Percentiles rank a stretch among this genome's conserved stretches.
Conservation (phyloP, 2,329 filamentous ascomycete species). For the Aspergillus bombycis region DNA sequence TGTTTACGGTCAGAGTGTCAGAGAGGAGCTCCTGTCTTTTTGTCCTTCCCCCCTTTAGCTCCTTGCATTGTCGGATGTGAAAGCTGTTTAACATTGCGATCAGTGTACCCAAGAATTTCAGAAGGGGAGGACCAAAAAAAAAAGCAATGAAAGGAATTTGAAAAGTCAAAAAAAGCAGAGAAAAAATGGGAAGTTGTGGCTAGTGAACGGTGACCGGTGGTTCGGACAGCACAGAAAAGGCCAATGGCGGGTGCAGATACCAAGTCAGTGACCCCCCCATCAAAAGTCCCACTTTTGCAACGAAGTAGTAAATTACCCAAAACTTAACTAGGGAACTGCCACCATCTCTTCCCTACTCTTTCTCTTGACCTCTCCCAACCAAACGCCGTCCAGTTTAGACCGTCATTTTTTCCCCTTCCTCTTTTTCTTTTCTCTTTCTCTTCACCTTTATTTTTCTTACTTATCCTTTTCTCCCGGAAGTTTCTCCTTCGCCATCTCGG, state of each 20-base stretch:
- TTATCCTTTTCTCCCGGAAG: slow-evolving; percentile 3
- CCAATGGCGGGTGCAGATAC: background rate
- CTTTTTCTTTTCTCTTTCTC: slow-evolving; percentile 17
- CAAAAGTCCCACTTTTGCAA: slow-evolving; percentile 12
- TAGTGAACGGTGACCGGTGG: slow-evolving; percentile 2
- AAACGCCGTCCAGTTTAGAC: slow-evolving; percentile 1
- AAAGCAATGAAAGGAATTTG: background rate
- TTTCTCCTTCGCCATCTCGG: background rate
- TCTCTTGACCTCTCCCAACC: slow-evolving; percentile 12
- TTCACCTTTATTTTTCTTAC: slow-evolving; percentile 12
- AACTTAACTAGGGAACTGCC: slow-evolving; percentile 11
- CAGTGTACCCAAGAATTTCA: background rate
- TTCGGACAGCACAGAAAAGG: background rate
- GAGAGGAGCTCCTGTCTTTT: background rate
- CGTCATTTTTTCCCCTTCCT: background rate
- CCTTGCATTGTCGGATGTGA: background rate
- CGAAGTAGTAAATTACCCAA: slow-evolving; percentile 5
- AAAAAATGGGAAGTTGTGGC: slow-evolving; percentile 8
- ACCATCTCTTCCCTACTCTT: slow-evolving; percentile 8
- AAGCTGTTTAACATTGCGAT: background rate
- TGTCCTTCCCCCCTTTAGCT: background rate
- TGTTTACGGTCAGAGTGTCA: background rate
- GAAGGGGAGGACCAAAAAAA: background rate
- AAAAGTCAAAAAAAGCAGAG: background rate
- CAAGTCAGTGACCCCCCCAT: slow-evolving; percentile 7